phyloP scores from a whole-genome alignment of 2,329 filamentous ascomycete genomes.

The Fusarium avenaceum region DNA sequence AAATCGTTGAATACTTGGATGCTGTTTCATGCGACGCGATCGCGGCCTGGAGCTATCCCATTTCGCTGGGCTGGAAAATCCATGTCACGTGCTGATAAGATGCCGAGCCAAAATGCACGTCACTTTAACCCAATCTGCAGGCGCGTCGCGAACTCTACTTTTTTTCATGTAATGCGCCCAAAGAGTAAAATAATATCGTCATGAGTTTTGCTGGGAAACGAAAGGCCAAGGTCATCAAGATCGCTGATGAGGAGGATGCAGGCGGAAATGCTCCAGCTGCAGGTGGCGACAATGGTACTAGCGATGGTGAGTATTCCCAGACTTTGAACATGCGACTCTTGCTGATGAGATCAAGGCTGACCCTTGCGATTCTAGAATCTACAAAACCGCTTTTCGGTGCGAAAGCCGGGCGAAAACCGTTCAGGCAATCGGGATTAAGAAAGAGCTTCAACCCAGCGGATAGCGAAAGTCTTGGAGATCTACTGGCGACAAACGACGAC shows the following conservation, averaged over 20 bases:
- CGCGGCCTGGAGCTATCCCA: slow-evolving; percentile 43
- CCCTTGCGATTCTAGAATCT: slow-evolving; percentile 49
- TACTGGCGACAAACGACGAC: slow-evolving; percentile 55
- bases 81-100: slow-evolving; percentile 66
- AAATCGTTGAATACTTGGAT: slow-evolving; percentile 44
- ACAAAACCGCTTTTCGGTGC: slow-evolving; percentile 56
- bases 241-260: slow-evolving; percentile 74
- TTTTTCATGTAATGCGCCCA: slow-evolving; percentile 12
- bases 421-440: slow-evolving; percentile 70
- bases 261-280: slow-evolving; percentile 31
- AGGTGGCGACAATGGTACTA: slow-evolving; percentile 47
- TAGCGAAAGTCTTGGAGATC: slow-evolving; percentile 48
- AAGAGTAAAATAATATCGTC: slow-evolving; percentile 37
- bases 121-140: slow-evolving; percentile 27
- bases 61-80: slow-evolving; percentile 47
- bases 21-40: slow-evolving; percentile 50
- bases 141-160: slow-evolving; percentile 33
- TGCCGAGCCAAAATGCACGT: slow-evolving; percentile 48
- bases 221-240: slow-evolving; percentile 83
- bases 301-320: slow-evolving; percentile 56
- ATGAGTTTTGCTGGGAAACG: slow-evolving; percentile 72
- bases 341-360: slow-evolving; percentile 57
- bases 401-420: slow-evolving; percentile 65
- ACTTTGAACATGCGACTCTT: slow-evolving; percentile 42
- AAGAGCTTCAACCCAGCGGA: slow-evolving; percentile 66